Evolutionary conservation across 2,329 filamentous ascomycete genomes (phyloP), one percentile per base, ranked within the genome.

Genomic region (Cercospora sesami): DNA sequence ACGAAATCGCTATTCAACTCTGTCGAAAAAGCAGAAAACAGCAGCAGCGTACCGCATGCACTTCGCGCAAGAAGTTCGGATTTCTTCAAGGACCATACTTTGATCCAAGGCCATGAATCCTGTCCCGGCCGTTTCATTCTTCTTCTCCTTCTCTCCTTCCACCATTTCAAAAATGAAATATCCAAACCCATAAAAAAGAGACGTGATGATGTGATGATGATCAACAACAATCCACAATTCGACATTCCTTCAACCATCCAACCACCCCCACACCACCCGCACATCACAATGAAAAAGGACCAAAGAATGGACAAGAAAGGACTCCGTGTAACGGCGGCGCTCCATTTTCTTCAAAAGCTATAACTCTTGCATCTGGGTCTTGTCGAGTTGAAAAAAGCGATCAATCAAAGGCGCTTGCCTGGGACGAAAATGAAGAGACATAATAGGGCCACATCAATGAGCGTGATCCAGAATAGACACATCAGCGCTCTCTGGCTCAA

Each of bases 341-440:
- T 55, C 48, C 48, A 2, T 55, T 28, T 55, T 26, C 26, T 55
- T 55, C 48, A n/a, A 53, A n/a, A 16, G 36, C 16, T 42, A 42
- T 42, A 42, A 42, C 16, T 42, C 36, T 55, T 14, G 48, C 23
- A 28, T 55, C 48, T 55, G 48, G 48, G 23, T 55, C 23, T 55
- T 55, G 48, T 55, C 21, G 48, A 55, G 23, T 28, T n/a, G 14
- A 28, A 55, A n/a, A 28, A 55, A 30, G 48, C 21, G 48, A 55
- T 63, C 58, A 55, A 55, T 79, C 73, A 95, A 55, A 96, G 84
- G 69, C 91, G 85, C 78, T 91, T 96, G 64, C 95, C 94, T 1
- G 95, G 95, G 4, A 99, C 95, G 67, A 99, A 90, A 74, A 97
- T 94, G 82, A 99, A 99, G 28, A 99, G 83, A 67, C 95, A 86